A percentile compares a stretch with the other conserved stretches of the same genome.
phyloP scores from a whole-genome alignment of 768 basidiomycete genomes.

The Phanerodontia chrysosporium region DNA sequence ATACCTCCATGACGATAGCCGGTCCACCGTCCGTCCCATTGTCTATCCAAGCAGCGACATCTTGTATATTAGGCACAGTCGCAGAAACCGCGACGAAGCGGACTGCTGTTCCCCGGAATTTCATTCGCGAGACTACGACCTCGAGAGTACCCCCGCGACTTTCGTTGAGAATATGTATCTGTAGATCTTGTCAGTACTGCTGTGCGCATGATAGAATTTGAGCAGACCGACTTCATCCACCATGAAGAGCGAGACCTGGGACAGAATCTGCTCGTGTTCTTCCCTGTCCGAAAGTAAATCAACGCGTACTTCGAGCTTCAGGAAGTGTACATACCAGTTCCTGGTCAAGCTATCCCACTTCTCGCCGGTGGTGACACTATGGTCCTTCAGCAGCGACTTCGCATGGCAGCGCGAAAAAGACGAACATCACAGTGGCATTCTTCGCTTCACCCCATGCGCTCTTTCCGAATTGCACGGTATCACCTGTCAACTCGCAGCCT shows the following conservation, averaged over 20 bases:
- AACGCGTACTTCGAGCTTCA: background rate
- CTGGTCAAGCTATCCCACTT: slow-evolving; percentile 96
- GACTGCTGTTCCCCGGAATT: slow-evolving; percentile 58
- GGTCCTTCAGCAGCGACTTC: background rate
- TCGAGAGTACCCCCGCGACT: slow-evolving; percentile 88
- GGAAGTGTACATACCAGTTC: slow-evolving; percentile 53
- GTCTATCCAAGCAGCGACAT: slow-evolving; percentile 88
- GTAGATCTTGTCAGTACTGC: background rate
- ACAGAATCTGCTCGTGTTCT: slow-evolving; percentile 61
- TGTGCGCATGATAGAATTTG: background rate
- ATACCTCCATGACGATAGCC: slow-evolving; percentile 71
- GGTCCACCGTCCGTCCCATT: slow-evolving; percentile 33
- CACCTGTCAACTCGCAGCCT: slow-evolving; percentile 93
- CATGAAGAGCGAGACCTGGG: slow-evolving; percentile 74
- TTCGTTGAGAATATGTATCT: slow-evolving; percentile 95
- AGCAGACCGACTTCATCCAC: slow-evolving; percentile 73
- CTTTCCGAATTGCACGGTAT: slow-evolving; percentile 66
- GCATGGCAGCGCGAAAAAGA: slow-evolving; percentile 1
- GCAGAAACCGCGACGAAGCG: slow-evolving; percentile 91
- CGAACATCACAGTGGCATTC: slow-evolving; percentile 75
- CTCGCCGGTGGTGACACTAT: slow-evolving; percentile 50
- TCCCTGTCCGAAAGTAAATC: slow-evolving; percentile 34
- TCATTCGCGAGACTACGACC: slow-evolving; percentile 94
- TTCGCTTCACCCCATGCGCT: slow-evolving; percentile 72
- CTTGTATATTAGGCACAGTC: slow-evolving; percentile 89